A percentile compares a stretch with the other conserved stretches of the same genome.
Conservation (phyloP, 208 protist genomes). For the Crithidia thermophila region DNA sequence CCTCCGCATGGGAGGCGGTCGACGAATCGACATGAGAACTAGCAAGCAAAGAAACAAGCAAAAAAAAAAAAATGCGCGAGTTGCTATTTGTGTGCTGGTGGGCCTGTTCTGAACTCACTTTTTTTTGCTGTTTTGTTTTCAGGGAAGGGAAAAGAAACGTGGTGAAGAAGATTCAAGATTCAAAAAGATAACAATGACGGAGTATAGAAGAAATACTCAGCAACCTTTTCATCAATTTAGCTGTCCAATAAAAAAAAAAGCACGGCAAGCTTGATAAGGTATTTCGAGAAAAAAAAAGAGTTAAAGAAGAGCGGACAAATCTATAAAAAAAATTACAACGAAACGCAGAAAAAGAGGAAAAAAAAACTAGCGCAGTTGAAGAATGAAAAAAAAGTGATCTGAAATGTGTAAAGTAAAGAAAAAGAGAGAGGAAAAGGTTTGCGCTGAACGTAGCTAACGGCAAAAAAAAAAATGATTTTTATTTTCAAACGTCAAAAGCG, state of each 20-base stretch:
- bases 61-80: not conserved
- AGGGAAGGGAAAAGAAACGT: no score
- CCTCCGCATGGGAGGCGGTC: slow-evolving; percentile 31
- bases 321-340: not conserved
- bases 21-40: slow-evolving; percentile 34
- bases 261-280: no score
- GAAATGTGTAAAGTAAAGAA: slow-evolving; percentile 25
- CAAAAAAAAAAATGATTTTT: not conserved
- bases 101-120: no score
- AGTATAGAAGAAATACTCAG: no score
- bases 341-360: slow-evolving; percentile 10
- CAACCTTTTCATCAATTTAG: no score
- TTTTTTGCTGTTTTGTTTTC: no score
- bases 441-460: no score
- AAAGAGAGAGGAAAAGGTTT: slow-evolving; percentile 11
- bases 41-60: not conserved
- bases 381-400: slow-evolving; percentile 10
- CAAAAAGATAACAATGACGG: not conserved
- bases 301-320: not conserved
- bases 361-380: not conserved
- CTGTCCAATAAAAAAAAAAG: no score
- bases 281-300: slow-evolving; percentile 16
- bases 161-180: no score
- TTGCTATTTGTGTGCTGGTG: no score
- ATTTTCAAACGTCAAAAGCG: no score